phyloP scores from a whole-genome alignment of 139 green algal species.

The Micractinium conductrix region DNA sequence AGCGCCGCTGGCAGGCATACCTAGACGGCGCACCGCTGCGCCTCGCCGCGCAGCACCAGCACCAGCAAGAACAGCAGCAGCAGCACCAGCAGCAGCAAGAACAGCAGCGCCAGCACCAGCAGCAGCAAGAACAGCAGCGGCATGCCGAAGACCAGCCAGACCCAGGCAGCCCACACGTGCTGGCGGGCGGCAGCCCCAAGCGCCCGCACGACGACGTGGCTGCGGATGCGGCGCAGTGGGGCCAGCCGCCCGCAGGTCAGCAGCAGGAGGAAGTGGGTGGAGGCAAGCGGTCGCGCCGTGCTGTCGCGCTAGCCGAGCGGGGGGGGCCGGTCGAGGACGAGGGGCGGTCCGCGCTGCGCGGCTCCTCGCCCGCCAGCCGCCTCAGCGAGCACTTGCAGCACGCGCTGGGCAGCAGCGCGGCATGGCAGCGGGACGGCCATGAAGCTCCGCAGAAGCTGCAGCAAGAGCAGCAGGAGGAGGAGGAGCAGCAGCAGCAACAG shows the following conservation, averaged over 20 bases:
- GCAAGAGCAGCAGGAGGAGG: conserved; percentile 11
- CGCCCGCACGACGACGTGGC: conserved; percentile 26
- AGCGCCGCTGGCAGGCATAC: conserved; percentile 38
- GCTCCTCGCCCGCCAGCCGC: conserved; percentile 22
- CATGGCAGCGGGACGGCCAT: neutral
- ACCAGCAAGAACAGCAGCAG: conserved; percentile 13
- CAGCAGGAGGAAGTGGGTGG: neutral
- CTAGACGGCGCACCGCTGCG: conserved; percentile 39
- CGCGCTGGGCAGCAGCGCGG: conserved; percentile 2
- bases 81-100: conserved; percentile 2
- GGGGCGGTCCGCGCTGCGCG: neutral
- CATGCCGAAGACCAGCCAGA: too few species aligned
- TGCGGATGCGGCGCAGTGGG: neutral
- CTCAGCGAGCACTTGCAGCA: conserved; percentile 33
- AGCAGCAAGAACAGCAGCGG: neutral
- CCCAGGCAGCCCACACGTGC: neutral
- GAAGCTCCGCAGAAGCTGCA: conserved; percentile 21
- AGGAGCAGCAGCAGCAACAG: neutral
- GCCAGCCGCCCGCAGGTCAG: neutral
- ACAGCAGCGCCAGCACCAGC: neutral
- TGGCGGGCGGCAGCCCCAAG: conserved; percentile 34
- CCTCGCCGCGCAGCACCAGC: too few species aligned
- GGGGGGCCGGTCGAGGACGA: neutral
- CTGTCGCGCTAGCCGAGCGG: neutral
- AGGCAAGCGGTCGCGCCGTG: conserved; percentile 12